phyloP scores from a whole-genome alignment of 495 filamentous ascomycete species.

The Hypoxylon trugodes region DNA sequence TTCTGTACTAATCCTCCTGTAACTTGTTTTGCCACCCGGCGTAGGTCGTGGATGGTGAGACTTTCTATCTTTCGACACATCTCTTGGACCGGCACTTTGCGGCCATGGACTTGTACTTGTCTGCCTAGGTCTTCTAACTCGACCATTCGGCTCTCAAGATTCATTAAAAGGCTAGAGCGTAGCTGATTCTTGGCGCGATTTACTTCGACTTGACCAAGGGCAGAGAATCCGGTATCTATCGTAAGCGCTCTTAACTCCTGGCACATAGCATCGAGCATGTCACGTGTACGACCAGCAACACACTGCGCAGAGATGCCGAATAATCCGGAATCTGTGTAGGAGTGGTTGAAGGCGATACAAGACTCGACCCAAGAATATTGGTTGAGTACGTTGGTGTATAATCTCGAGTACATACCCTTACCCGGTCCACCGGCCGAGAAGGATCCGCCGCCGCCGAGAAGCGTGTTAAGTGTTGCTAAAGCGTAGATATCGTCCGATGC shows the following conservation, averaged over 20 bases:
- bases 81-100: slow-evolving; percentile 88
- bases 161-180: slow-evolving; percentile 90
- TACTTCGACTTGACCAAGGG: slow-evolving; percentile 81
- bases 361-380: slow-evolving; percentile 96
- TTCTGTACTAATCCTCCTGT: slow-evolving; percentile 82
- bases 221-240: slow-evolving; percentile 70
- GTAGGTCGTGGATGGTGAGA: slow-evolving; percentile 81
- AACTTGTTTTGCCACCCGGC: slow-evolving; percentile 82
- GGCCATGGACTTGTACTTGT: slow-evolving; percentile 94
- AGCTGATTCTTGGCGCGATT: slow-evolving; percentile 98
- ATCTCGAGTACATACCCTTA: slow-evolving; percentile 97
- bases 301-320: slow-evolving; percentile 94
- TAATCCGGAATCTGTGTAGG: slow-evolving; percentile 92
- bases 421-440: slow-evolving; percentile 98
- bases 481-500: slow-evolving; percentile 92
- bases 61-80: slow-evolving; percentile 90
- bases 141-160: slow-evolving; percentile 96
- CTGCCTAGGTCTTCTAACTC: slow-evolving; percentile 97
- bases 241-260: slow-evolving; percentile 83
- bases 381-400: slow-evolving; percentile 98
- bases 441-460: slow-evolving; percentile 94
- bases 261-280: slow-evolving; percentile 94
- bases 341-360: slow-evolving; percentile 95
- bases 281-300: slow-evolving; percentile 72
- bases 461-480: slow-evolving; percentile 92